These are phyloP conservation scores for Thuja plicata DNA, from an alignment of 83 land plant genomes.

Conservation along the genomic window DNA sequence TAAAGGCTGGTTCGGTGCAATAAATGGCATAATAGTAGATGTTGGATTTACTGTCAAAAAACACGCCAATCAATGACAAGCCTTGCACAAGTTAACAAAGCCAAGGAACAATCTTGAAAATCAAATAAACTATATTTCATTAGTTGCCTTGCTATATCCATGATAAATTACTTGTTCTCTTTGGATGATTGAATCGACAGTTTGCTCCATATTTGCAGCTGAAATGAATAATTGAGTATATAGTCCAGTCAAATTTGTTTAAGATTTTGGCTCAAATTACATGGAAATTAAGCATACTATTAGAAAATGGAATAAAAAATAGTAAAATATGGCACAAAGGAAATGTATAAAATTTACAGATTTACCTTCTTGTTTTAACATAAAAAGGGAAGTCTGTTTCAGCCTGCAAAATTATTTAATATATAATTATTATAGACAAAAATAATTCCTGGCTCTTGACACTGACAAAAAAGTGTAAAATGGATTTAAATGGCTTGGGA, in stretches of 20 bases:
- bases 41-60: background rate
- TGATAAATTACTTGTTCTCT: conserved; percentile 35
- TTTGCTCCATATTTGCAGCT: conserved; percentile 80
- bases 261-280: background rate
- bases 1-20: conserved; percentile 29
- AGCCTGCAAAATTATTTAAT: conserved; percentile 43
- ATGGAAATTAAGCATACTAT: background rate
- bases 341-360: background rate
- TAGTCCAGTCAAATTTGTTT: background rate
- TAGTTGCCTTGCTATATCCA: background rate
- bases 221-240: background rate
- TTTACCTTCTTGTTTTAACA: conserved; percentile 77
- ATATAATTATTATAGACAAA: background rate
- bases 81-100: background rate
- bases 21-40: conserved; percentile 16
- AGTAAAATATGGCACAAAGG: background rate
- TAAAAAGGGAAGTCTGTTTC: conserved; percentile 82
- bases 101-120: background rate
- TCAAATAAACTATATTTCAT: background rate
- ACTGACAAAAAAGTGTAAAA: too few species aligned
- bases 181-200: conserved; percentile 74
- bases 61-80: background rate
- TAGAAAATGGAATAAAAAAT: background rate
- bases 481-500: too few species aligned
- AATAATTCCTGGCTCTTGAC: background rate